Conservation (phyloP, 2,329 filamentous ascomycete genomes). For the Didymella keratinophila region DNA sequence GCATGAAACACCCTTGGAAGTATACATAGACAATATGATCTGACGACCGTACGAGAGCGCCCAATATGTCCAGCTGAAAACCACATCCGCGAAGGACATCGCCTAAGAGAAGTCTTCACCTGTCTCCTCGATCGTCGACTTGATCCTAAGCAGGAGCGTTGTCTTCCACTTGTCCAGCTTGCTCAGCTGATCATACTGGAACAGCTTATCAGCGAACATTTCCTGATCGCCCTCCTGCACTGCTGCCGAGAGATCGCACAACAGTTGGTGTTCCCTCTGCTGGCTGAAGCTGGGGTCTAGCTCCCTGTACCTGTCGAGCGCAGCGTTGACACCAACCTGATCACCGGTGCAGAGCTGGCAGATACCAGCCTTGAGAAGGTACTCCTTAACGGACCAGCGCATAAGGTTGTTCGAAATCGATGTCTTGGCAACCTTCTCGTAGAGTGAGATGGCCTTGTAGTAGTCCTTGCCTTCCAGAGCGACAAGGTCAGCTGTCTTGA, state of each 20-base stretch:
- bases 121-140: constrained; percentile 79
- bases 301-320: constrained; percentile 82
- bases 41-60: background rate
- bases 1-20: background rate
- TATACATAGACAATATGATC: background rate
- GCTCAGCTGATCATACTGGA: constrained; percentile 89
- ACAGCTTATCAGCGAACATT: constrained; percentile 83
- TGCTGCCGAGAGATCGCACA: constrained; percentile 77
- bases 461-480: constrained; percentile 83
- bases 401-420: constrained; percentile 84
- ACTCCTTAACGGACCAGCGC: constrained; percentile 78
- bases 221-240: constrained; percentile 83
- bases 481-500: constrained; percentile 89
- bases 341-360: constrained; percentile 84
- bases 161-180: constrained; percentile 99
- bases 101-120: constrained; percentile 72
- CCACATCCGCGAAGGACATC: background rate
- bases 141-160: constrained; percentile 79
- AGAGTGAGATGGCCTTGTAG: constrained; percentile 57
- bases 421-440: constrained; percentile 80
- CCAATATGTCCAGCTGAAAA: background rate
- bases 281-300: constrained; percentile 69
- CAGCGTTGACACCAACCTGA: constrained; percentile 78
- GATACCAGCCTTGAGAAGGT: constrained; percentile 91
- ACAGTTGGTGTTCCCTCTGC: constrained; percentile 81